Percentiles rank a stretch among this genome's conserved stretches.
phyloP scores from a whole-genome alignment of 129 eudicot genomes.

The Lactuca saligna region DNA sequence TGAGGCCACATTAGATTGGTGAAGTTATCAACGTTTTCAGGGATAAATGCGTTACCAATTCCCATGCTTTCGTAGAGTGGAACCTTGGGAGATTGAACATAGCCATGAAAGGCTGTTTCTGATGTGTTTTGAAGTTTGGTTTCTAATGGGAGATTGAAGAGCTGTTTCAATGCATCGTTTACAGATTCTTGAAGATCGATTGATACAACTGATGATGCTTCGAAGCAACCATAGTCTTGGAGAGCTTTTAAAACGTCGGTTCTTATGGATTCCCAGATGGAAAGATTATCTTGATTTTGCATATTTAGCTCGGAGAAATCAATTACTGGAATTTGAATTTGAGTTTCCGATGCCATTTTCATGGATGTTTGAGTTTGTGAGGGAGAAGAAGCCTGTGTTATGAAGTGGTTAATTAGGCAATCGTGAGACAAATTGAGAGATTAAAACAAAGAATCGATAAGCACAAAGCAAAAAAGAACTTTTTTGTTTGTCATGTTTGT shows the following conservation, averaged over 20 bases:
- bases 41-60: slow-evolving; percentile 29
- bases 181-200: slow-evolving; percentile 32
- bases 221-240: slow-evolving; percentile 36
- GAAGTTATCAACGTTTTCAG: slow-evolving; percentile 28
- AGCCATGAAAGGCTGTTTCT: slow-evolving; percentile 33
- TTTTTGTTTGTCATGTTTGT: neutral
- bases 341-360: slow-evolving; percentile 16
- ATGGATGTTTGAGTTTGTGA: slow-evolving; percentile 6
- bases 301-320: slow-evolving; percentile 24
- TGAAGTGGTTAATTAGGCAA: slow-evolving; percentile 20
- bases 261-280: slow-evolving; percentile 26
- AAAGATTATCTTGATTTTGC: neutral
- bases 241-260: slow-evolving; percentile 28
- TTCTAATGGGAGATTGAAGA: slow-evolving; percentile 35
- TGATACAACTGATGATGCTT: slow-evolving; percentile 29
- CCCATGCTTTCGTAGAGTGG: slow-evolving; percentile 46
- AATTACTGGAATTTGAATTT: slow-evolving; percentile 21
- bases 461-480: neutral
- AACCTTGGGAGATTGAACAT: slow-evolving; percentile 28
- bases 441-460: slow-evolving; percentile 26
- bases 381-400: slow-evolving; percentile 10
- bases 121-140: slow-evolving; percentile 28
- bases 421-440: slow-evolving; percentile 25
- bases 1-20: slow-evolving; percentile 35
- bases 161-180: slow-evolving; percentile 21